Conservation (phyloP, 2,329 filamentous ascomycete genomes). For the Geosmithia flava region DNA sequence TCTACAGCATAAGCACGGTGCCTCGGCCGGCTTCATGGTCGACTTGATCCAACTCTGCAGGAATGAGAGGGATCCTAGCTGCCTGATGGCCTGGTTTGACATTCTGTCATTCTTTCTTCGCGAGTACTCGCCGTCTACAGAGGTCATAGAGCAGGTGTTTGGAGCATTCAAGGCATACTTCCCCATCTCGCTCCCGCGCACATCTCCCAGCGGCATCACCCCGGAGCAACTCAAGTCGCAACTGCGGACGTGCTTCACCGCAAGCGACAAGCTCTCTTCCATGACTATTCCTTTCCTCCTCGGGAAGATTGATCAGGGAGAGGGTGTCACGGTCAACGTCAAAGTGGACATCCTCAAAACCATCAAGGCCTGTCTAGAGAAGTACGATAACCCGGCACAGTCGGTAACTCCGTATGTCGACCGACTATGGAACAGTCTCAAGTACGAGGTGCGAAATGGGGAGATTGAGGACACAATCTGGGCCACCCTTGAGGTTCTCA, state of each 20-base stretch:
- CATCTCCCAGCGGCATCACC: conserved; percentile 38
- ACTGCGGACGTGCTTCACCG: conserved; percentile 40
- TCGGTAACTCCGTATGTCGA: conserved; percentile 35
- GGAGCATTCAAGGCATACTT: conserved; percentile 47
- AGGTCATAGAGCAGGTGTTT: conserved; percentile 37
- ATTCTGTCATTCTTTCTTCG: conserved; percentile 31
- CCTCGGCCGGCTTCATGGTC: conserved; percentile 30
- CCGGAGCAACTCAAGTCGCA: conserved; percentile 42
- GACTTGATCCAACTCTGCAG: conserved; percentile 37
- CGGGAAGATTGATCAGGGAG: conserved; percentile 45
- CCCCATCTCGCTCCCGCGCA: conserved; percentile 42
- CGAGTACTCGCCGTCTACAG: conserved; percentile 29
- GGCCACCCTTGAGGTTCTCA: conserved; percentile 41
- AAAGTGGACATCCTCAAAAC: conserved; percentile 48
- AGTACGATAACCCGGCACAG: conserved; percentile 32
- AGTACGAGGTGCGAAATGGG: conserved; percentile 50
- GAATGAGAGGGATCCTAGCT: conserved; percentile 43
- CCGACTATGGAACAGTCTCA: conserved; percentile 46
- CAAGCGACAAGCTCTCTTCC: conserved; percentile 30
- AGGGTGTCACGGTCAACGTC: conserved; percentile 44
- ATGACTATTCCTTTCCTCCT: conserved; percentile 40
- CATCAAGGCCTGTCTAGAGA: conserved; percentile 37
- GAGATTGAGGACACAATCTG: conserved; percentile 45
- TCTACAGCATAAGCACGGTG: conserved; percentile 29
- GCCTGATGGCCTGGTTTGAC: conserved; percentile 44